Evolutionary conservation across 208 protist genomes (phyloP), one percentile per base, ranked within the genome.

Genomic region (Trypanosoma brucei): DNA sequence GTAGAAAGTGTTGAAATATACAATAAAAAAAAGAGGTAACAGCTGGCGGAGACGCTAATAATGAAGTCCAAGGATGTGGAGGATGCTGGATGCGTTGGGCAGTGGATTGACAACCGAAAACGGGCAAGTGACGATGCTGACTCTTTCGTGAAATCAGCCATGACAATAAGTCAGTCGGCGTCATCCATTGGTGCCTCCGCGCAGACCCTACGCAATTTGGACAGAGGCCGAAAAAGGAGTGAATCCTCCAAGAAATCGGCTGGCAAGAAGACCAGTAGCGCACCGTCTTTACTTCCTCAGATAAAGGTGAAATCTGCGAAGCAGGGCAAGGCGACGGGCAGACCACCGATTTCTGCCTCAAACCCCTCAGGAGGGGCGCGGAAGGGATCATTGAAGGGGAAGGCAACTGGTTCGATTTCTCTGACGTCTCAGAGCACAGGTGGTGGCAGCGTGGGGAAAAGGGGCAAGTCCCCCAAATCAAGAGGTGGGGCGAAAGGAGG

Each of bases 31-130:
- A 46, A 46, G 0, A 46, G 8, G 42, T 11, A 46, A 6, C 42
- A 46, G 11, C 6, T 14, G 8, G 42, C 8, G 11, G 42, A 46
- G 11, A 11, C 11, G 8, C 0, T 11, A 34, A 54, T 34, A 31
- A 34, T 8, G 8, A 34, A 34, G 6, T 5, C 5, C 6, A 58
- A 50, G 39, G 40, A 13, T 36, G 59, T 62, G 56, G 64, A 68
- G 38, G 63, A 70, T 49, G 50, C 39, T 35, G 68, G 53, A 11
- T 55, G n/a, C 14, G 45, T 73, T 51, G 61, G 52, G 0, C 62
- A 56, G 55, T 73, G 61, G 68, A 33, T 37, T 11, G 45, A 52
- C 39, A 45, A 49, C 33, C 22, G 34, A 33, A 37, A 39, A 11
- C 0, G 14, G 34, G 2, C 31, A 5, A 36, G 38, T 39, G 55